Evolutionary conservation across 78 protist genomes (phyloP).

Genomic region (Isochrysis galbana): DNA sequence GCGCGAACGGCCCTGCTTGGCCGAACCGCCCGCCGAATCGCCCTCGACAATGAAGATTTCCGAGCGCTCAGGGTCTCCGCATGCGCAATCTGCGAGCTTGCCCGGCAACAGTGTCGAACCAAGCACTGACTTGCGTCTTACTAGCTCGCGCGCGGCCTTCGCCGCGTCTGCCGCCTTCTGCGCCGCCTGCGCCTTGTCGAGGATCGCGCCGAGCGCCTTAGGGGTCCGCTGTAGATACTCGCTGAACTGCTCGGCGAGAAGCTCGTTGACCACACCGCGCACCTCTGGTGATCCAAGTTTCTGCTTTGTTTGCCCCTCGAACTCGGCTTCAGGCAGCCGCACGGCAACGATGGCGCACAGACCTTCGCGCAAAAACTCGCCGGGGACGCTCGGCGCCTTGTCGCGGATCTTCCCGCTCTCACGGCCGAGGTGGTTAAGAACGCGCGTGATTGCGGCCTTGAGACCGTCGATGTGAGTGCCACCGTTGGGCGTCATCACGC

Average conservation of each 20-base stretch:
- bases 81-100: slow-evolving; percentile 13
- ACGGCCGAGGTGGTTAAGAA: not conserved
- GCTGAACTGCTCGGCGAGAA: not conserved
- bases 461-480: slow-evolving; percentile 29
- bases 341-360: not conserved
- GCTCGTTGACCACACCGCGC: not conserved
- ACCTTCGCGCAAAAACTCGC: slow-evolving; percentile 20
- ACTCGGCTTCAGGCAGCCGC: not conserved
- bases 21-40: slow-evolving; percentile 25
- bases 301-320: slow-evolving; percentile 19
- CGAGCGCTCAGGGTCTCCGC: not conserved
- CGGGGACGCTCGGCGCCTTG: not conserved
- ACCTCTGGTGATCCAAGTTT: not conserved
- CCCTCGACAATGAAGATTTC: slow-evolving; percentile 25
- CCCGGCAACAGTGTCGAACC: not conserved
- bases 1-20: slow-evolving; percentile 24
- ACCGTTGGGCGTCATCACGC: not conserved
- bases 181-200: not conserved
- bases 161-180: not conserved
- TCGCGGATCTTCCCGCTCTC: not conserved
- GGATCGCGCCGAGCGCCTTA: not conserved
- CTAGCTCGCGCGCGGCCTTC: slow-evolving; percentile 25
- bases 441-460: not conserved
- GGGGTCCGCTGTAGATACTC: not conserved
- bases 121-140: slow-evolving; percentile 6